Evolutionary conservation across 192 early-diverging fungal genomes (phyloP).

Genomic region (Gigaspora rosea): DNA sequence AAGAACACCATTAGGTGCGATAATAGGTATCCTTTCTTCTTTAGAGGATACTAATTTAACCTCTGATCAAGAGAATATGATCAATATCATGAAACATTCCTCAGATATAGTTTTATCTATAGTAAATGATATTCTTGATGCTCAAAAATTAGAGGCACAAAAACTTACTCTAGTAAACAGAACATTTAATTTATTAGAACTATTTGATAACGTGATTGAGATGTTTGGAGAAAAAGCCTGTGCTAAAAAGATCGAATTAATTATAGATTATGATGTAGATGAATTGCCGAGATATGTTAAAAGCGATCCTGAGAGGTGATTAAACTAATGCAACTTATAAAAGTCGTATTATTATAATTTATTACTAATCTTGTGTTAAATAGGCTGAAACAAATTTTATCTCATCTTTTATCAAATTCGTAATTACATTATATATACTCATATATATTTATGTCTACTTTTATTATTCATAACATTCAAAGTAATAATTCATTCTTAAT

Average conservation of each 20-base stretch:
- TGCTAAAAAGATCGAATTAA: constrained; percentile 43
- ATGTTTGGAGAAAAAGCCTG: constrained; percentile 47
- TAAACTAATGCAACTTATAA: not conserved
- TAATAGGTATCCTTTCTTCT: constrained; percentile 45
- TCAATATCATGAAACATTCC: constrained; percentile 47
- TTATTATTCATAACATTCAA: too few relatives aligned
- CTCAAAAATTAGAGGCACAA: constrained; percentile 33
- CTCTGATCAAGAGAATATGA: constrained; percentile 46
- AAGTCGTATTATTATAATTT: too few relatives aligned
- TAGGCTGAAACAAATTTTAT: too few relatives aligned
- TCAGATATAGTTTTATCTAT: constrained; percentile 46
- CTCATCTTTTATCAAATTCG: too few relatives aligned
- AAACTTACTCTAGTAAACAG: too few relatives aligned
- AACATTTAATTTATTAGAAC: too few relatives aligned
- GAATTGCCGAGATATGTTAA: constrained; percentile 27
- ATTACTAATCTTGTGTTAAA: too few relatives aligned
- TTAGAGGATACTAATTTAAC: constrained; percentile 45
- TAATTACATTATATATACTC: too few relatives aligned
- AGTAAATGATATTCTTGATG: constrained; percentile 44
- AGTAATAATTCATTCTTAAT: too few relatives aligned
- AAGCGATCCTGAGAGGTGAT: not conserved
- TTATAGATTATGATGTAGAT: constrained; percentile 42
- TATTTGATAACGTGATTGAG: constrained; percentile 43
- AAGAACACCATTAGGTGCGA: constrained; percentile 46
- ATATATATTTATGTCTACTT: too few relatives aligned